Base-by-base conservation (phyloP, 176 grass and related monocot species). In the Rhipidocladum racemiflorum region DNA sequence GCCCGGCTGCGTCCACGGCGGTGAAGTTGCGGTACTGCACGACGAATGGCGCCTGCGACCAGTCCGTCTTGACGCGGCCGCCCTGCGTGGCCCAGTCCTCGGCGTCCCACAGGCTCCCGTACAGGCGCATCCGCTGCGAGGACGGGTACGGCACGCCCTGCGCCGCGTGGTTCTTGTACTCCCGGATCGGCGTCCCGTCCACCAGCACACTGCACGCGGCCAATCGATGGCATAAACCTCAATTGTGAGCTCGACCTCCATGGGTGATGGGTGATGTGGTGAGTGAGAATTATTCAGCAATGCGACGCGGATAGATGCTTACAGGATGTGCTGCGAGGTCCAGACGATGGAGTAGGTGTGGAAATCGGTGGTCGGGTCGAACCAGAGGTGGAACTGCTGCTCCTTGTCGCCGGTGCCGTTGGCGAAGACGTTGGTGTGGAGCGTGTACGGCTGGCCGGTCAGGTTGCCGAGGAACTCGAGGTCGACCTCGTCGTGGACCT, bases 11-110 rank as follows among this genome's bases (percentile, higher is more conserved):
- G 34, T 40, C 63, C 7, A 64, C 32, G 55, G 57, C 78, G 66
- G 78, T 79, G 89, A 85, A 91, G 82, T 74, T 85, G 42, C 82
- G 85, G 89, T 88, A 91, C 65, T 49, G 66, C 28, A 67, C 78
- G 7, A 53, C 60, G 86, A 91, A 91, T n/a, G 89, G 90, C n/a
- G 90, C 86, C 68, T 13, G 20, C 11, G 62, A 48, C 94, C 91
- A 97, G 74, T 94, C 94, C n/a, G 91, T 90, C 88, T 97, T 97
- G 57, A 97, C 78, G 29, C 90, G 87, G 21, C 94, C 94, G 0
- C 94, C 94, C 74, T 84, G 84, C 23, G 94, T 97, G 38, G 94
- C 91, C 94, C 91, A 97, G 91, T 97, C 94, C 39, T 9, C 88
- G 36, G 90, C 90, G 69, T 86, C 59, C 90, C 90, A 92, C 38